A percentile compares a stretch with the other conserved stretches of the same genome.
Evolutionary conservation across 345 rosid genomes (phyloP).

Genomic region (Pugionium cornutum): DNA sequence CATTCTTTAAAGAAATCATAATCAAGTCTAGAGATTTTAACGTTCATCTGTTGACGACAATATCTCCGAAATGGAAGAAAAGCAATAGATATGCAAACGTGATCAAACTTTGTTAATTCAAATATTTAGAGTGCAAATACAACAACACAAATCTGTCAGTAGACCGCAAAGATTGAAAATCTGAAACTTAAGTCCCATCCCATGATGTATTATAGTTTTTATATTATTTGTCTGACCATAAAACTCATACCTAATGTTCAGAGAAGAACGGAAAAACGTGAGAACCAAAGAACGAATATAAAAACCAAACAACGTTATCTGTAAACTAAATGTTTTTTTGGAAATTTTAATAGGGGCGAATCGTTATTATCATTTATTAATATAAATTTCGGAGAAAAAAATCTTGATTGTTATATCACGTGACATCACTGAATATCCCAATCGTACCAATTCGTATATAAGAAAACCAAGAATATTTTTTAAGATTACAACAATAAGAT

Average conservation of each 20-base stretch:
- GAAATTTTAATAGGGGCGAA: neutral
- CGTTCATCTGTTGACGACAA: no score
- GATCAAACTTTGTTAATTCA: no score
- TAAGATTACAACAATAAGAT: neutral
- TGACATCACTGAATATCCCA: constrained; percentile 31
- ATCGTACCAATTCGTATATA: neutral
- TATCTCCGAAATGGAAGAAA: neutral
- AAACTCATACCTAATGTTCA: neutral
- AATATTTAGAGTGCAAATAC: no score
- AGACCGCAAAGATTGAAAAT: neutral
- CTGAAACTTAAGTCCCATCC: constrained; percentile 10
- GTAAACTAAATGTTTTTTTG: neutral
- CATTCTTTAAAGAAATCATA: constrained; percentile 15
- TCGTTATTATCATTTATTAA: neutral
- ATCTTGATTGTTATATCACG: constrained; percentile 6
- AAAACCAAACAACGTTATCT: constrained; percentile 17
- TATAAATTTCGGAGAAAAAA: neutral
- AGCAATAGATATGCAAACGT: no score
- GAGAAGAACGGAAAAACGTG: constrained; percentile 9
- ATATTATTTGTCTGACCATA: neutral
- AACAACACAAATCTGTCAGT: no score
- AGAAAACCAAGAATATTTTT: neutral
- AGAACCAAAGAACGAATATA: constrained; percentile 11
- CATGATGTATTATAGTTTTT: neutral
- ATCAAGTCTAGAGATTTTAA: neutral